These are phyloP conservation scores for Porodaedalea pini DNA, from an alignment of 1,284 basidiomycete species.

Conservation along the genomic window DNA sequence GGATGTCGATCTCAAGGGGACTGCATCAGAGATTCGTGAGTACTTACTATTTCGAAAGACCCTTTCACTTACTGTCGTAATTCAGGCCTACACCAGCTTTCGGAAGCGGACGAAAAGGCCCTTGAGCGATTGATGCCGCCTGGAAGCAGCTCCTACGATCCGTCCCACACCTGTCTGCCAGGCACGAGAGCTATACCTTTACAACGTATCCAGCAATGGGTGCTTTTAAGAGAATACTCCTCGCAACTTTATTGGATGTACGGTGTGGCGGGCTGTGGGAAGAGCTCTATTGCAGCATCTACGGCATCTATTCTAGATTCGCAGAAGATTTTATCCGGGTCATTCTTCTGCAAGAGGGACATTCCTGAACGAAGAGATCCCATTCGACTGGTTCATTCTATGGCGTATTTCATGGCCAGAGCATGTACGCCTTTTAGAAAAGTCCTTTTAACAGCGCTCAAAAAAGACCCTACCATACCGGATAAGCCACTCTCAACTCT, in stretches of 20 bases:
- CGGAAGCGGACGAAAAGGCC: too few relatives aligned
- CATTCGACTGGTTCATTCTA: neutral
- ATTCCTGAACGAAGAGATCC: neutral
- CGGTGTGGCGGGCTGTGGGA: conserved; percentile 7
- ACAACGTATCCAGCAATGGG: neutral
- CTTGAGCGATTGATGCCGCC: too few relatives aligned
- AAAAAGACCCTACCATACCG: neutral
- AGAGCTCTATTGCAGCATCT: conserved; percentile 7
- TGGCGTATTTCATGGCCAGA: neutral
- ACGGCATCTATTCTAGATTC: neutral
- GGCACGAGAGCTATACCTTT: too few relatives aligned
- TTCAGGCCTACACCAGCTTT: too few relatives aligned
- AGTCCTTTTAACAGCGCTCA: neutral
- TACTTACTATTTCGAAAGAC: too few relatives aligned
- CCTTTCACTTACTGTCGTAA: too few relatives aligned
- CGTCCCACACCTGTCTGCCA: too few relatives aligned
- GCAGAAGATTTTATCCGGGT: neutral
- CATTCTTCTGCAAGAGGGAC: conserved; percentile 9
- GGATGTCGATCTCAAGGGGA: too few relatives aligned
- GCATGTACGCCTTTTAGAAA: neutral
- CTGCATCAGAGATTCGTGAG: too few relatives aligned
- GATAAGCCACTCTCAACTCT: neutral
- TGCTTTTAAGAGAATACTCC: neutral
- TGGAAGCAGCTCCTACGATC: too few relatives aligned
- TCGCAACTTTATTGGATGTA: conserved; percentile 3